Percentiles rank a stretch among this genome's conserved stretches.
Evolutionary conservation across 2,329 filamentous ascomycete species (phyloP).

Genomic region (Zopfia rhizophila): DNA sequence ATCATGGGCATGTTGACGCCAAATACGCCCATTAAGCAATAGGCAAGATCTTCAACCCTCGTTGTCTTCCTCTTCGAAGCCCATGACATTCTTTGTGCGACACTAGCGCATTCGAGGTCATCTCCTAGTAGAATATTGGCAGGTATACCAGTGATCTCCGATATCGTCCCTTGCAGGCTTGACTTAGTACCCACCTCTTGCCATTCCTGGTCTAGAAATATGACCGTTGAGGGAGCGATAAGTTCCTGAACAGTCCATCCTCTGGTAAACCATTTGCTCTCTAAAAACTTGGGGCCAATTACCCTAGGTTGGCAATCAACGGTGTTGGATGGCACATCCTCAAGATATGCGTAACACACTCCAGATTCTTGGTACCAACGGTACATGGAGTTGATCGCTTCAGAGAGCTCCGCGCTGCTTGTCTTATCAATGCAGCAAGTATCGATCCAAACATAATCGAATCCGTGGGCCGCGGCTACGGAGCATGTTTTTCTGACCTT

Average conservation of each 20-base stretch:
- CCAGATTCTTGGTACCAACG: constrained; percentile 16
- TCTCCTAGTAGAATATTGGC: no score
- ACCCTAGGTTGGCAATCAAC: no score
- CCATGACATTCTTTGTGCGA: constrained; percentile 25
- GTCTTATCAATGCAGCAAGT: constrained; percentile 22
- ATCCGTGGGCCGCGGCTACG: neutral
- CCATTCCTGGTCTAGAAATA: no score
- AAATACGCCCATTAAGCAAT: constrained; percentile 24
- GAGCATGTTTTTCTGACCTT: constrained; percentile 1
- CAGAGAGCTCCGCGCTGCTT: constrained; percentile 15
- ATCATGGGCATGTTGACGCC: constrained; percentile 12
- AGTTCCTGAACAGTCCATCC: no score
- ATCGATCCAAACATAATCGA: constrained; percentile 5
- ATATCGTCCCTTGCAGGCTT: no score
- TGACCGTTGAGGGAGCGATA: no score
- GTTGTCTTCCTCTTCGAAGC: constrained; percentile 19
- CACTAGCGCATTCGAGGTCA: no score
- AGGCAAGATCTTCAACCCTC: constrained; percentile 18
- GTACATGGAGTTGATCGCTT: constrained; percentile 31
- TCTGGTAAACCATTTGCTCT: no score
- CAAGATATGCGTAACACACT: constrained; percentile 23
- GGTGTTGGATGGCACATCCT: constrained; percentile 14
- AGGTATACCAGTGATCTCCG: no score
- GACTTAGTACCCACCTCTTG: no score
- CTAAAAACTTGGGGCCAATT: no score